These are phyloP conservation scores for Hymenoscyphus salicellus DNA, from an alignment of 2,329 filamentous ascomycete species.

Conservation along the genomic window DNA sequence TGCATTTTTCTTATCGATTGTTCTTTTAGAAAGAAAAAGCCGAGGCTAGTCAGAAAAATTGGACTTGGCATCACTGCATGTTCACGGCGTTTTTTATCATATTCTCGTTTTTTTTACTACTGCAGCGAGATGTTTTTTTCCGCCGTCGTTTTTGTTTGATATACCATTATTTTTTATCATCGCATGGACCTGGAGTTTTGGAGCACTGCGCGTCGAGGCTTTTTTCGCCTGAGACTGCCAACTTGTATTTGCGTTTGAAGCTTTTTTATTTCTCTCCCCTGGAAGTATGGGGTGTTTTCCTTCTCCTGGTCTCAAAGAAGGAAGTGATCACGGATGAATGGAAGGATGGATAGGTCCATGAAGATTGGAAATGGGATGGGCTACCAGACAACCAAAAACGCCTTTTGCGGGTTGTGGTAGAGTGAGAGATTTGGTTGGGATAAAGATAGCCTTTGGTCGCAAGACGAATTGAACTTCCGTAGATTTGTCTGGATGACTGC, in stretches of 20 bases:
- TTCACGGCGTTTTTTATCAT: not conserved
- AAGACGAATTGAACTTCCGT: not conserved
- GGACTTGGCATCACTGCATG: not conserved
- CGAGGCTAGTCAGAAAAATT: not conserved
- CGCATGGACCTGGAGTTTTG: not conserved
- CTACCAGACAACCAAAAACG: not conserved
- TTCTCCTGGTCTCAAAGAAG: not conserved
- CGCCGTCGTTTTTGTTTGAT: not conserved
- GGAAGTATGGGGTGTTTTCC: not conserved
- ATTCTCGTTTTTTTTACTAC: not conserved
- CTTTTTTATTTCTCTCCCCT: not conserved
- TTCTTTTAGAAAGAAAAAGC: conserved; percentile 2
- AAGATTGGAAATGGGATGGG: not conserved
- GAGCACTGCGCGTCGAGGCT: not conserved
- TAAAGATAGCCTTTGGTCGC: not conserved
- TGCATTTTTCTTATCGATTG: not conserved
- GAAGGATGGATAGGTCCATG: not conserved
- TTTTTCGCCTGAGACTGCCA: not conserved
- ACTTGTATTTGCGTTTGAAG: not conserved
- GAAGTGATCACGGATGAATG: not conserved
- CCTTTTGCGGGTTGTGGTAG: not conserved
- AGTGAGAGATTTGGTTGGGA: not conserved
- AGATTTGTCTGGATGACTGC: not conserved
- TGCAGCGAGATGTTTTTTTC: not conserved
- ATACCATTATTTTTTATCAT: not conserved